Evolutionary conservation across 768 basidiomycete species (phyloP).

Genomic region (Rhodotorula diobovata): DNA sequence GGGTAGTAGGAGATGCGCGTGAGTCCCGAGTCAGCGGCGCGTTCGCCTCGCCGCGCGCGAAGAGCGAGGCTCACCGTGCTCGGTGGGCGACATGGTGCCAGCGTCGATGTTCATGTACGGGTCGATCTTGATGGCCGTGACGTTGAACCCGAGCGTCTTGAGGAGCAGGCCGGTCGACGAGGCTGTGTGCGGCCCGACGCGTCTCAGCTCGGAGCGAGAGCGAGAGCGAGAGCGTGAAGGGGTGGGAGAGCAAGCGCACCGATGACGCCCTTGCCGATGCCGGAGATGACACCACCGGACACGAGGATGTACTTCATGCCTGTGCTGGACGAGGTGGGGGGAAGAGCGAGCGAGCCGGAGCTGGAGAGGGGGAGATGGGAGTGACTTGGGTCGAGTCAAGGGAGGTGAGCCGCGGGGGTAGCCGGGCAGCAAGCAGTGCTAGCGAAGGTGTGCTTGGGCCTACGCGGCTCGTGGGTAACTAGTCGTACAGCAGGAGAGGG

Average conservation of each 20-base stretch:
- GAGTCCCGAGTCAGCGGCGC: not conserved
- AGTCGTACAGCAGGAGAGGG: not conserved
- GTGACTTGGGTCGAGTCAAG: not conserved
- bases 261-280: slow-evolving; percentile 98
- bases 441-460: not conserved
- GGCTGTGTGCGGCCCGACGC: slow-evolving; percentile 53
- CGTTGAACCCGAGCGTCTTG: slow-evolving; percentile 91
- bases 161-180: slow-evolving; percentile 93
- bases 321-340: slow-evolving; percentile 42
- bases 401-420: not conserved
- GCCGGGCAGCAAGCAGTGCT: not conserved
- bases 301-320: slow-evolving; percentile 89
- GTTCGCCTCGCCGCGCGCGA: slow-evolving; percentile 15
- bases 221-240: not conserved
- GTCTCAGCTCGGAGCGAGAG: not conserved
- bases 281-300: slow-evolving; percentile 94
- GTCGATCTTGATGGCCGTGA: slow-evolving; percentile 99
- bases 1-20: not conserved
- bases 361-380: not conserved
- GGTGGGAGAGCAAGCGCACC: slow-evolving; percentile 54
- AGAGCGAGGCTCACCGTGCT: slow-evolving; percentile 64
- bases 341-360: not conserved
- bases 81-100: slow-evolving; percentile 96
- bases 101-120: slow-evolving; percentile 99
- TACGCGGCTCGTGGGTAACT: not conserved